These are phyloP conservation scores for Sisymbrium irio DNA, from an alignment of 345 rosid species.

Conservation along the genomic window DNA sequence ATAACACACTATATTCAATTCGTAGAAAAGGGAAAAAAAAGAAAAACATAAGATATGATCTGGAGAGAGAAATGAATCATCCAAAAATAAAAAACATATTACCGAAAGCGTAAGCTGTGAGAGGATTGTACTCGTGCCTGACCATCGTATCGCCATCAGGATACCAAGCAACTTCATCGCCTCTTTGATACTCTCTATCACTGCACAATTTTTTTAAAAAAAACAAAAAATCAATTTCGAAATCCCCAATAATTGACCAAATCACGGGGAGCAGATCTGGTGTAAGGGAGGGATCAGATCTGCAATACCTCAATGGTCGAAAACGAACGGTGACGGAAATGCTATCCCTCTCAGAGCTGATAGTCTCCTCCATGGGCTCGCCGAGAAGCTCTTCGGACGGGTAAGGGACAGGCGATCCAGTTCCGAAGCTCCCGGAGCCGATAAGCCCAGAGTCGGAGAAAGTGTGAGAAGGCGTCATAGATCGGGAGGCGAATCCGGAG, in stretches of 20 bases:
- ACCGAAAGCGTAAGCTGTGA: conserved; percentile 93
- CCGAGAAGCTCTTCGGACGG: conserved; percentile 65
- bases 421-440: conserved; percentile 43
- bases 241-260: neutral
- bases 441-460: conserved; percentile 53
- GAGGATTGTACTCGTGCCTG: conserved; percentile 82
- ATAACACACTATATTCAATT: neutral
- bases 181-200: conserved; percentile 88
- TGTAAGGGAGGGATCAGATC: conserved; percentile 27
- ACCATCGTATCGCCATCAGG: conserved; percentile 95
- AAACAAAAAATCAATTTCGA: neutral
- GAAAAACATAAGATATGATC: neutral
- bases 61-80: neutral
- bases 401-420: conserved; percentile 50
- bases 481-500: conserved; percentile 67
- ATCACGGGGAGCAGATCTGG: conserved; percentile 47
- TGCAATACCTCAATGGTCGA: conserved; percentile 79
- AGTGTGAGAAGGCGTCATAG: conserved; percentile 73
- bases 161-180: conserved; percentile 96
- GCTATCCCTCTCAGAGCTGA: conserved; percentile 76
- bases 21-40: neutral
- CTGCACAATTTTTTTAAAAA: conserved; percentile 36
- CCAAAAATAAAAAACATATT: no score
- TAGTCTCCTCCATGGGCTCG: conserved; percentile 58
- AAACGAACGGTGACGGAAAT: conserved; percentile 97